Evolutionary conservation across 2,329 filamentous ascomycete species (phyloP).

Genomic region (Sporothrix dimorphospora): DNA sequence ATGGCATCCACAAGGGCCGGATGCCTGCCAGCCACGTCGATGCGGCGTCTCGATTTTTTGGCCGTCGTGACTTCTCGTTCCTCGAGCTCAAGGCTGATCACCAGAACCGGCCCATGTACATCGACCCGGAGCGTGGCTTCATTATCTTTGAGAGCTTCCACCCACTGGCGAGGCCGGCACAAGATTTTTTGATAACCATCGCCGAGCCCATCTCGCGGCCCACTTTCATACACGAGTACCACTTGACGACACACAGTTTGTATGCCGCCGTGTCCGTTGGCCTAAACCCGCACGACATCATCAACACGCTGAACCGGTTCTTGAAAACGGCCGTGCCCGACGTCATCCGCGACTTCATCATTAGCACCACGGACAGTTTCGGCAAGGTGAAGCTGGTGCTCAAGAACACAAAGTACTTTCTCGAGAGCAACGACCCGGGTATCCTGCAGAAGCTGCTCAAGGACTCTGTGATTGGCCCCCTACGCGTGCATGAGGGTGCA

Average conservation of each 20-base stretch:
- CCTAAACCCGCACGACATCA: slow-evolving; percentile 85
- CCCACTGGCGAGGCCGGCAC: slow-evolving; percentile 80
- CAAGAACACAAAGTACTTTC: slow-evolving; percentile 91
- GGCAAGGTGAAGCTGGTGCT: slow-evolving; percentile 95
- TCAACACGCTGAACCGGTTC: slow-evolving; percentile 82
- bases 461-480: slow-evolving; percentile 78
- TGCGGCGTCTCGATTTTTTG: slow-evolving; percentile 41
- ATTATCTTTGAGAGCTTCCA: slow-evolving; percentile 96
- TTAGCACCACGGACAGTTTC: slow-evolving; percentile 81
- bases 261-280: slow-evolving; percentile 96
- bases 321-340: slow-evolving; percentile 86
- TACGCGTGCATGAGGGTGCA: slow-evolving; percentile 66
- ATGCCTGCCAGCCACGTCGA: slow-evolving; percentile 34
- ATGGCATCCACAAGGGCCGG: slow-evolving; percentile 37
- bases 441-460: slow-evolving; percentile 86
- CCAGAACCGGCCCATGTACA: slow-evolving; percentile 88
- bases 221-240: slow-evolving; percentile 90
- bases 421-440: slow-evolving; percentile 86
- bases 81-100: slow-evolving; percentile 85
- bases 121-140: slow-evolving; percentile 81
- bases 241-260: slow-evolving; percentile 86
- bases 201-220: slow-evolving; percentile 91
- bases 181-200: slow-evolving; percentile 94
- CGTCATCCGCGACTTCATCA: slow-evolving; percentile 78
- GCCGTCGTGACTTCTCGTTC: slow-evolving; percentile 72